phyloP scores from a whole-genome alignment of 305 asterid genomes.

The Fraxinus angustifolia region DNA sequence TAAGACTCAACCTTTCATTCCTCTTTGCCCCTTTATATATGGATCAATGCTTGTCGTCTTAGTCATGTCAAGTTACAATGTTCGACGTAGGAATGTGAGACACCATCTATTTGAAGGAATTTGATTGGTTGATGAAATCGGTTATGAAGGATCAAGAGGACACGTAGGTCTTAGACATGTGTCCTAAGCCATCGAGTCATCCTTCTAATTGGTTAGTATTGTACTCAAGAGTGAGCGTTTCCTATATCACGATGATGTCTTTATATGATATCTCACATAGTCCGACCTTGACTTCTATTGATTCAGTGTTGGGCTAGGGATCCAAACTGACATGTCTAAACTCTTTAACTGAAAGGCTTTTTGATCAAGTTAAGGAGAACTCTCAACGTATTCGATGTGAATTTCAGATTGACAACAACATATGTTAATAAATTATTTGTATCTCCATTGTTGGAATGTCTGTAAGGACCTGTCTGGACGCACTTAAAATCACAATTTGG shows the following conservation, averaged over 20 bases:
- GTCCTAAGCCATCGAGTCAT: not conserved
- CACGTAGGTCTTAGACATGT: not conserved
- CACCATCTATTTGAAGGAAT: not conserved
- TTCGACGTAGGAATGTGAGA: not conserved
- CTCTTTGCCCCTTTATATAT: too few relatives aligned
- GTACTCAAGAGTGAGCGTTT: too few relatives aligned
- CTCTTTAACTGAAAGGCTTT: too few relatives aligned
- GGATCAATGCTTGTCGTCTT: not conserved
- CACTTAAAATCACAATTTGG: too few relatives aligned
- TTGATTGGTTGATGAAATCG: not conserved
- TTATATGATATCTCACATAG: too few relatives aligned
- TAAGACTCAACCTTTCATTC: not conserved
- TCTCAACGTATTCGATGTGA: not conserved
- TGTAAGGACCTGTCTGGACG: too few relatives aligned
- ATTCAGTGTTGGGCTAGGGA: not conserved
- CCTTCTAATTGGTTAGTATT: not conserved
- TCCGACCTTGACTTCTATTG: too few relatives aligned
- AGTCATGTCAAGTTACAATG: not conserved
- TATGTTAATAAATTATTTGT: too few relatives aligned
- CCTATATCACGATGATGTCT: too few relatives aligned
- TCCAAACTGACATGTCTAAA: not conserved
- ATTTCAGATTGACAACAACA: not conserved
- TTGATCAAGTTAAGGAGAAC: not conserved
- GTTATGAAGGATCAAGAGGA: not conserved
- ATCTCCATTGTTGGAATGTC: not conserved